Evolutionary conservation across 176 grass and related monocot genomes (phyloP).

Genomic region (Chrysopogon serrulatus): DNA sequence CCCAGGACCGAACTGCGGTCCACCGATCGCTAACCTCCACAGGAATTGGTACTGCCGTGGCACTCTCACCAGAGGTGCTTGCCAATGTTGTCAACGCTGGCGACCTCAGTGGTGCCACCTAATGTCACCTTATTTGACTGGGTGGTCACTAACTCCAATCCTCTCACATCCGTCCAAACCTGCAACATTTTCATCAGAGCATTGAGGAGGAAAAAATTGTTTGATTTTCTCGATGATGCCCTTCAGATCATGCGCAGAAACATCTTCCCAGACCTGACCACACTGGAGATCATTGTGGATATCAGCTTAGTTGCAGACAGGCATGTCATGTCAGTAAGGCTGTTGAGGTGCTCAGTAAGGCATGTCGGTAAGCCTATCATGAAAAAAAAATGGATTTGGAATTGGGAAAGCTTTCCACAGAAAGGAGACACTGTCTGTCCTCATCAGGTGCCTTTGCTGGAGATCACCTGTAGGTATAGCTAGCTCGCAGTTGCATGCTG

Average conservation of each 20-base stretch:
- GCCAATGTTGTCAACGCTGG: slow-evolving; percentile 46
- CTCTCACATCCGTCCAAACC: slow-evolving; percentile 15
- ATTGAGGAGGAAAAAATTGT: slow-evolving; percentile 74
- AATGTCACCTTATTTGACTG: slow-evolving; percentile 65
- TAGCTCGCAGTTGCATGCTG: slow-evolving; percentile 31
- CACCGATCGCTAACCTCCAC: slow-evolving; percentile 49
- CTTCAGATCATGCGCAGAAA: slow-evolving; percentile 45
- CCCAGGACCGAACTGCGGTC: slow-evolving; percentile 36
- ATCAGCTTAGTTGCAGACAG: slow-evolving; percentile 48
- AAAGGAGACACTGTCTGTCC: slow-evolving; percentile 46
- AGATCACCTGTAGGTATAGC: slow-evolving; percentile 63
- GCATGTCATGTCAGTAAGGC: slow-evolving; percentile 61
- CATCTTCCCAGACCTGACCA: slow-evolving; percentile 35
- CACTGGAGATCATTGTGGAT: slow-evolving; percentile 64
- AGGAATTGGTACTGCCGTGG: slow-evolving; percentile 2
- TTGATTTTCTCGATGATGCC: slow-evolving; percentile 31
- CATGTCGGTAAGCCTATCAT: no score
- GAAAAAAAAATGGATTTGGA: slow-evolving; percentile 39
- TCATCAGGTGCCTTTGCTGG: slow-evolving; percentile 52
- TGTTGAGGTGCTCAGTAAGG: slow-evolving; percentile 33
- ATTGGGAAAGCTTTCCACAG: slow-evolving; percentile 33
- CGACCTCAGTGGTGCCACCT: slow-evolving; percentile 38
- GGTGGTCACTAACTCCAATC: slow-evolving; percentile 43
- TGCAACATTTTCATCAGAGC: slow-evolving; percentile 67
- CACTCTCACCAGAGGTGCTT: slow-evolving; percentile 53